Evolutionary conservation across 495 filamentous ascomycete genomes (phyloP), one percentile per base, ranked within the genome.

Genomic region (Parathielavia appendiculata): DNA sequence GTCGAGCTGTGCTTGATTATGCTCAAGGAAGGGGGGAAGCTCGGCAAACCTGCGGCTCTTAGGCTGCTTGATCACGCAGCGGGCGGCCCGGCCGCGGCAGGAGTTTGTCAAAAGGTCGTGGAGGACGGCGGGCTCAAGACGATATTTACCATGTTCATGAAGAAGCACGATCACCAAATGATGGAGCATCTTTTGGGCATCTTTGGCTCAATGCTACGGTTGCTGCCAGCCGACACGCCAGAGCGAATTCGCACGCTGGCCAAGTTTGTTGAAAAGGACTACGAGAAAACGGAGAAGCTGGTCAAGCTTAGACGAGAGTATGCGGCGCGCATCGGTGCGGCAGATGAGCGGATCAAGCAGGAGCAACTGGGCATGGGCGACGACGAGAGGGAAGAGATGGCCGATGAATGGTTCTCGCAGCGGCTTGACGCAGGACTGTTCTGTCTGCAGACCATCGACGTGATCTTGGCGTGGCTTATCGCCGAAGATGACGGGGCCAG

Each of bases 231-330:
- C 5, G 83, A 90, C n/a, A 89, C 87, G 12, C 77, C 88, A 1
- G 75, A 83, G n/a, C 79, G 93, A 2, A 91, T 97, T 34, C 81
- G 93, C 2, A 81, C 87, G 7, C 79, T 97, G 0, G 93, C 91
- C 4, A 99, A 99, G 65, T 97, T 99, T 69, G 86, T 95, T 43
- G 92, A 97, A 73, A 92, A 88, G 62, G 87, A 96, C 57, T 97
- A 95, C 68, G 88, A 91, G 58, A 95, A 95, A 72, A 83, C 88
- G 13, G 73, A 64, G 11, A 87, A 83, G 64, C 76, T 95, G 1
- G 71, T 93, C 41, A 77, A 79, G 60, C 71, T 96, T 38, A 76
- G 95, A 41, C 75, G 83, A 26, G 87, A 89, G 14, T 95, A 89
- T 70, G 81, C 82, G 0, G 73, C 82, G 0, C 81, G 83, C 32